Base-by-base conservation (phyloP, 108 stramenopile species). In the Chaetoceros tenuissimus region DNA sequence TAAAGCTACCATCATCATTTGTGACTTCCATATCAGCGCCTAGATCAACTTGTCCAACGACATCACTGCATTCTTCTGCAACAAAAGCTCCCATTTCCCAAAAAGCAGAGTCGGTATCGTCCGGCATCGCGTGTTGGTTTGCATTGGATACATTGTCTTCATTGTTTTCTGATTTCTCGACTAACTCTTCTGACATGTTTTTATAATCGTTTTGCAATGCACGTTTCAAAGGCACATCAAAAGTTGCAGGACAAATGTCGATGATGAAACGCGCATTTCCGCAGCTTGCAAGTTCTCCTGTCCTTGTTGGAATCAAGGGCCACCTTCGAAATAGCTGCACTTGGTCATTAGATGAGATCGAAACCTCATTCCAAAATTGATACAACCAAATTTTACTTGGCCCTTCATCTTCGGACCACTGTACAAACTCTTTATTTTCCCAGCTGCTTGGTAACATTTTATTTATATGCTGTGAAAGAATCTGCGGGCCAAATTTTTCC, bases 301-400 rank as follows among this genome's bases (percentile, higher is more conserved):
- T 51, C 5, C 10, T 16, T 51, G 49, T 51, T 51, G 49, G 49
- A 10, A 51, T 51, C 5, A 51, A 16, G 5, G 49, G 49, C 49
- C 49, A 51, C 23, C 49, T 5, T 5, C 49, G 49, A 51, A 51
- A 51, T 5, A 51, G 49, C 5, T 51, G 49, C 5, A 51, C 8
- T 10, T 24, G 10, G 49, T 51, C 49, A 51, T 51, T 5, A 51
- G 5, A 8, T 26, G 24, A 51, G 10, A 51, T 10, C 16, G 49
- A 26, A 5, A 51, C 49, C 16, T 51, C 49, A 10, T 51, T 51
- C 49, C 49, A 51, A 51, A 51, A 51, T 26, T 51, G 49, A 51
- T 51, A 51, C 10, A 51, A 8, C 49, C 49, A 51, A 10, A 51
- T 5, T 26, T 51, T 51, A 26, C 49, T 51, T 26, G 49, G 49